These are phyloP conservation scores for Hypoxylon sp. DNA, from an alignment of 2,329 filamentous ascomycete genomes.

Conservation along the genomic window DNA sequence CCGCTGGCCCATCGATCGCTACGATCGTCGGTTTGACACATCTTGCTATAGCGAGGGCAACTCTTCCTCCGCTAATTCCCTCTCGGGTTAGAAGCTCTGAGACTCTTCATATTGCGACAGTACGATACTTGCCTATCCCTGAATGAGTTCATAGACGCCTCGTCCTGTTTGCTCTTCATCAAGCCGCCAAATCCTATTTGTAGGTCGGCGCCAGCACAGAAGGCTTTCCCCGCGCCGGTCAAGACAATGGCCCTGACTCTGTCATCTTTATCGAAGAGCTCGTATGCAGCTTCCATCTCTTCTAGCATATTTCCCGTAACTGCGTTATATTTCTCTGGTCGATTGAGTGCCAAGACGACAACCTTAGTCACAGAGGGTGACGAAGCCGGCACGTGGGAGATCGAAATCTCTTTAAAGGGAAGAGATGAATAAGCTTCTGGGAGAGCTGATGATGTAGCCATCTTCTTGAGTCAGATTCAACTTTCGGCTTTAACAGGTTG, in stretches of 20 bases:
- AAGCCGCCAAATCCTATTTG: constrained; percentile 2
- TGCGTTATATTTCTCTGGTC: constrained; percentile 3
- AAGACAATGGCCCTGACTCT: not conserved
- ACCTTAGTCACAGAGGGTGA: not conserved
- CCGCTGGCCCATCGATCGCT: not conserved
- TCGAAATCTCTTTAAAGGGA: constrained; percentile 2
- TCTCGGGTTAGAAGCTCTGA: not conserved
- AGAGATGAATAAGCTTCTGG: not conserved
- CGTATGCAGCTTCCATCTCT: constrained; percentile 3
- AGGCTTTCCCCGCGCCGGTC: not conserved
- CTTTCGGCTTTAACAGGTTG: not conserved
- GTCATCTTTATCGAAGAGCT: constrained; percentile 1
- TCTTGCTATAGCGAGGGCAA: not conserved
- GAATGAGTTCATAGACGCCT: constrained; percentile 3
- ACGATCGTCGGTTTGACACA: constrained; percentile 2
- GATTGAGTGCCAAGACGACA: not conserved
- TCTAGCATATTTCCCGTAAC: not conserved
- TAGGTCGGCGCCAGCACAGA: constrained; percentile 1
- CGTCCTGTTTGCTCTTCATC: constrained; percentile 3
- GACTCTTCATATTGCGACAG: not conserved
- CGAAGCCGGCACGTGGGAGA: not conserved
- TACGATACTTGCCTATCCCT: not conserved
- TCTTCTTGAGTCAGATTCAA: not conserved
- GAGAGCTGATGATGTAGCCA: not conserved
- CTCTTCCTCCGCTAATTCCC: not conserved